Evolutionary conservation across 2,329 filamentous ascomycete species (phyloP).

Genomic region (Fusarium citri): DNA sequence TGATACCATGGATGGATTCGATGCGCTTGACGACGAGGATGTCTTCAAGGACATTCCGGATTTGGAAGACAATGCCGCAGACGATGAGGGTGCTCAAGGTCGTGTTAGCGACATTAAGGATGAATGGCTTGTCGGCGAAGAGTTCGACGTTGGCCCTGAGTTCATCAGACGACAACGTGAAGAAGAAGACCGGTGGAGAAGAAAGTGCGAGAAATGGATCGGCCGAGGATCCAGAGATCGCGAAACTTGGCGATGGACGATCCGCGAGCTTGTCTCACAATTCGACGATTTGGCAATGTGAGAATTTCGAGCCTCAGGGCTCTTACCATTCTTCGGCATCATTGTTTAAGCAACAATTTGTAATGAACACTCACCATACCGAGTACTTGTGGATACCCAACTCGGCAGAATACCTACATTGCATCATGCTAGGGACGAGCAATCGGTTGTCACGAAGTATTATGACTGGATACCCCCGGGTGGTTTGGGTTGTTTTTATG

Average conservation of each 20-base stretch:
- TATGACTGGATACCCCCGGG: slow-evolving; percentile 40
- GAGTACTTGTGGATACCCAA: slow-evolving; percentile 40
- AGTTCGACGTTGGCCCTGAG: slow-evolving; percentile 96
- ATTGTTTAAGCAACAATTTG: slow-evolving; percentile 39
- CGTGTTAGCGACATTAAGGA: slow-evolving; percentile 74
- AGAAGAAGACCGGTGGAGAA: slow-evolving; percentile 91
- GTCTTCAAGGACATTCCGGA: slow-evolving; percentile 96
- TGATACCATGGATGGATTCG: slow-evolving; percentile 72
- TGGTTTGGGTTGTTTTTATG: slow-evolving; percentile 26
- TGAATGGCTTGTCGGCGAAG: slow-evolving; percentile 90
- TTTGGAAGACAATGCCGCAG: slow-evolving; percentile 75
- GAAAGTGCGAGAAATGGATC: slow-evolving; percentile 89
- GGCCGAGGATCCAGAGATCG: slow-evolving; percentile 66
- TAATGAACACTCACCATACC: slow-evolving; percentile 39
- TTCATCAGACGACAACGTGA: slow-evolving; percentile 90
- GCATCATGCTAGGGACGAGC: slow-evolving; percentile 29
- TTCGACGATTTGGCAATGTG: slow-evolving; percentile 55
- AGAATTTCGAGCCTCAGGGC: slow-evolving; percentile 28
- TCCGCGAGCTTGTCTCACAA: slow-evolving; percentile 67
- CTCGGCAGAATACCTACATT: slow-evolving; percentile 24
- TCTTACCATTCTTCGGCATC: slow-evolving; percentile 33
- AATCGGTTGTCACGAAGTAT: slow-evolving; percentile 31
- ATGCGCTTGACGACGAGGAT: slow-evolving; percentile 86
- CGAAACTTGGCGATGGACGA: slow-evolving; percentile 82
- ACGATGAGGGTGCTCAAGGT: slow-evolving; percentile 61